Evolutionary conservation across 2,329 filamentous ascomycete species (phyloP).

Genomic region (Claviceps capensis): DNA sequence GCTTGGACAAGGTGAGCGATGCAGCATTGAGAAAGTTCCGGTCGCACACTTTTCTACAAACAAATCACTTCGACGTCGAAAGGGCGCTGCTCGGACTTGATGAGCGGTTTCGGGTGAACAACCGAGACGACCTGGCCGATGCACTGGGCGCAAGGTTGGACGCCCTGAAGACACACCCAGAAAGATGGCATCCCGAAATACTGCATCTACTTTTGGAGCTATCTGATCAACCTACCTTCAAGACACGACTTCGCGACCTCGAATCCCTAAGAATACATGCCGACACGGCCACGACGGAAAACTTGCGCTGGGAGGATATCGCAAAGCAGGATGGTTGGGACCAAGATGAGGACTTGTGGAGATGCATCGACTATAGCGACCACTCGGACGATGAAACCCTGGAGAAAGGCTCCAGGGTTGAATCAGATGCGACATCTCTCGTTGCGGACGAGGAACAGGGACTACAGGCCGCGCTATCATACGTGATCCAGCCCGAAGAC

Average conservation of each 20-base stretch:
- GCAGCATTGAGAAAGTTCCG: conserved; percentile 36
- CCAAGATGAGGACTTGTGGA: conserved; percentile 55
- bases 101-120: conserved; percentile 73
- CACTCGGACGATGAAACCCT: conserved; percentile 43
- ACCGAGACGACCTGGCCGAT: conserved; percentile 67
- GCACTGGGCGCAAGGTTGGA: conserved; percentile 46
- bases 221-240: conserved; percentile 64
- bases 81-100: conserved; percentile 56
- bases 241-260: conserved; percentile 53
- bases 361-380: conserved; percentile 51
- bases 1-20: conserved; percentile 33
- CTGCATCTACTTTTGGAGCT: conserved; percentile 68
- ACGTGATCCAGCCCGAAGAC: conserved; percentile 22
- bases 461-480: conserved; percentile 16
- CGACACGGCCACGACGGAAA: conserved; percentile 25
- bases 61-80: conserved; percentile 62
- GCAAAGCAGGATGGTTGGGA: conserved; percentile 62
- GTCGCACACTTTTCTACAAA: conserved; percentile 45
- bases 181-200: conserved; percentile 65
- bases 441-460: conserved; percentile 17
- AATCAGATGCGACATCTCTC: conserved; percentile 21
- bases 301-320: conserved; percentile 68
- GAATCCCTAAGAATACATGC: conserved; percentile 32
- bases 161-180: conserved; percentile 37
- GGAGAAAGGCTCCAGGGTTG: conserved; percentile 21